Base-by-base conservation (phyloP, 2,329 filamentous ascomycete genomes). In the Colletotrichum sp. region DNA sequence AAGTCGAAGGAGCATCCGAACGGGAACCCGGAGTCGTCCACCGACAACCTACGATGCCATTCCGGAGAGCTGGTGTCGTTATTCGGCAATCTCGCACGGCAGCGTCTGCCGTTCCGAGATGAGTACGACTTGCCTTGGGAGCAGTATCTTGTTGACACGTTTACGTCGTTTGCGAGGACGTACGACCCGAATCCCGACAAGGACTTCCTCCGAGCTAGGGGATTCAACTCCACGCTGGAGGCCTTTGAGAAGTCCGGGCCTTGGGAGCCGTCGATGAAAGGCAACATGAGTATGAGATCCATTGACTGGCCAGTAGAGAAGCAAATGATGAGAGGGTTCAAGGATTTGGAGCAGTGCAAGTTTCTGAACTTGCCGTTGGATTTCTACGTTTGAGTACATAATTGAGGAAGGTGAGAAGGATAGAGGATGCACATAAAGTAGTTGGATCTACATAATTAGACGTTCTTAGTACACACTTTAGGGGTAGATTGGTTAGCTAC, bases 31-130 rank as follows among this genome's bases (percentile, higher is more conserved):
- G 36, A 73, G 16, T 72, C 75, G 30, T n/a, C 64, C 18, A 26
- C n/a, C 5, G 24, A 72, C n/a, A 76, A 90, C 80, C 88, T 89
- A 78, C 85, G 87, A n/a, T 85, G 89, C 48, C 88, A 90, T 74
- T 88, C 86, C 22, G 84, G 86, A 0, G 88, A 90, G 77, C 68
- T 84, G 44, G 80, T 80, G 13, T 88, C 86, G 81, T 80, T 88
- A 0, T 88, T 88, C 76, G 86, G 86, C 3, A 88, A 84, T 28
- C 71, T 86, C 55, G 77, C 80, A 3, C 78, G 79, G 10, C 79
- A 81, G 32, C 80, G 80, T 5, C 75, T 80, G 13, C 80, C 82
- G 3, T 82, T 87, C 12, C 83, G 88, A 6, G 86, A 89, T 48
- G 81, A 81, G 5, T 80, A 85, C 15, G 75, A 77, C 13, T 34